Conservation (phyloP, 352 stramenopile genomes). For the Elongisporangium prolatum region DNA sequence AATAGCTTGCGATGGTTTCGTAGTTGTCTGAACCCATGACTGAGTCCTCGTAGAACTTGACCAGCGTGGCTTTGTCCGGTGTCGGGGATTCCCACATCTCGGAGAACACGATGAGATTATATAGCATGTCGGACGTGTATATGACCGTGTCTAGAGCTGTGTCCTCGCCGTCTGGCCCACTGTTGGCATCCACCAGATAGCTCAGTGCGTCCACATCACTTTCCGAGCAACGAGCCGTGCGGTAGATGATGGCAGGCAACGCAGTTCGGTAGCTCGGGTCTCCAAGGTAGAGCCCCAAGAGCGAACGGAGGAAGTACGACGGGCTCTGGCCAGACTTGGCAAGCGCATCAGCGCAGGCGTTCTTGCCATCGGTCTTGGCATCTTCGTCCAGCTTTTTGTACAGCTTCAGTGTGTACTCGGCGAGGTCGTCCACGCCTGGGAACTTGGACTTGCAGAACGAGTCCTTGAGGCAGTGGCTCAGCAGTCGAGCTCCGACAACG, state of each 20-base stretch:
- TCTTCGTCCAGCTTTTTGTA: slow-evolving; percentile 51
- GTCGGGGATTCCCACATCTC: slow-evolving; percentile 68
- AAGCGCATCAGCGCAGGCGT: slow-evolving; percentile 46
- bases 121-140: slow-evolving; percentile 69
- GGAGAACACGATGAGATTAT: slow-evolving; percentile 76
- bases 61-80: slow-evolving; percentile 43
- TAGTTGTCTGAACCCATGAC: slow-evolving; percentile 71
- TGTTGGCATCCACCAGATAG: slow-evolving; percentile 18
- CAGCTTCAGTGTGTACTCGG: slow-evolving; percentile 39
- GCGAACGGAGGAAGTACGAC: slow-evolving; percentile 66
- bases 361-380: slow-evolving; percentile 28
- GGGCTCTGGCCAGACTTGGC: slow-evolving; percentile 30
- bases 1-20: slow-evolving; percentile 67
- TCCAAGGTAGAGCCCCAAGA: slow-evolving; percentile 58
- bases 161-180: slow-evolving; percentile 23
- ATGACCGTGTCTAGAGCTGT: slow-evolving; percentile 29
- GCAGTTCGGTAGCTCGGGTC: slow-evolving; percentile 27
- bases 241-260: slow-evolving; percentile 57
- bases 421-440: slow-evolving; percentile 36
- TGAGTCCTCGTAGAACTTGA: slow-evolving; percentile 52
- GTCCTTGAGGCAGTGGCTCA: slow-evolving; percentile 48
- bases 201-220: slow-evolving; percentile 33
- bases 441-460: slow-evolving; percentile 66
- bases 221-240: slow-evolving; percentile 31
- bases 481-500: slow-evolving; percentile 49